Percentiles rank a stretch among this genome's conserved stretches.
phyloP scores from a whole-genome alignment of 768 basidiomycete species.

The Gautieria morchelliformis region DNA sequence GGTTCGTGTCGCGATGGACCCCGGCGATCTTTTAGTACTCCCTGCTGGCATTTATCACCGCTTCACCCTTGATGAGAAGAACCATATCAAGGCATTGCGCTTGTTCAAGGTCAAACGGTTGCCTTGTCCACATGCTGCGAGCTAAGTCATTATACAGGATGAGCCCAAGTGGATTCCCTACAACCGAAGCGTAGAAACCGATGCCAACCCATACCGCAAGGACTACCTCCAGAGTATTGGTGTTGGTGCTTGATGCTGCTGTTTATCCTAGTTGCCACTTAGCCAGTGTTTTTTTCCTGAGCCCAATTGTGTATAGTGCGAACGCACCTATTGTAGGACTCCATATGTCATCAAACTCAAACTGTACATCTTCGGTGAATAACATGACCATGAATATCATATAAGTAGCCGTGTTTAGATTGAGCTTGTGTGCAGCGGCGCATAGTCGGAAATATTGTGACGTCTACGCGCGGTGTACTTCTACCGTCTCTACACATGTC shows the following conservation, averaged over 20 bases:
- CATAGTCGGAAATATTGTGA: too few relatives aligned
- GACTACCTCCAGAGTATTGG: constrained; percentile 47
- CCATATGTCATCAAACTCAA: too few relatives aligned
- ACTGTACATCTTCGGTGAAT: too few relatives aligned
- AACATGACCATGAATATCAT: too few relatives aligned
- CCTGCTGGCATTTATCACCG: constrained; percentile 93
- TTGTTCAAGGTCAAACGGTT: constrained; percentile 62
- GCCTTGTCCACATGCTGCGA: background rate
- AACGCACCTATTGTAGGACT: too few relatives aligned
- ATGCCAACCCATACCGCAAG: constrained; percentile 51
- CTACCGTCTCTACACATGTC: background rate
- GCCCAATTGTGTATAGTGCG: background rate
- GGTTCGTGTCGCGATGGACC: constrained; percentile 69
- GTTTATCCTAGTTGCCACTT: background rate
- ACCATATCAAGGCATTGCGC: constrained; percentile 68
- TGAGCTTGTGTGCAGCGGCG: too few relatives aligned
- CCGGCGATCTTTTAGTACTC: constrained; percentile 79
- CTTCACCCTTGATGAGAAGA: constrained; percentile 75
- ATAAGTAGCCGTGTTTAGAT: too few relatives aligned
- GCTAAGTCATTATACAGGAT: constrained; percentile 39
- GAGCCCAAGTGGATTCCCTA: constrained; percentile 87
- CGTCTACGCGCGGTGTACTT: too few relatives aligned
- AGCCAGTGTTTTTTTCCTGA: background rate
- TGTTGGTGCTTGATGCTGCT: constrained; percentile 20
- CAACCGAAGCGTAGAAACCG: constrained; percentile 53